phyloP scores from a whole-genome alignment of 2,329 filamentous ascomycete species.

The Pseudocercospora fuligena region DNA sequence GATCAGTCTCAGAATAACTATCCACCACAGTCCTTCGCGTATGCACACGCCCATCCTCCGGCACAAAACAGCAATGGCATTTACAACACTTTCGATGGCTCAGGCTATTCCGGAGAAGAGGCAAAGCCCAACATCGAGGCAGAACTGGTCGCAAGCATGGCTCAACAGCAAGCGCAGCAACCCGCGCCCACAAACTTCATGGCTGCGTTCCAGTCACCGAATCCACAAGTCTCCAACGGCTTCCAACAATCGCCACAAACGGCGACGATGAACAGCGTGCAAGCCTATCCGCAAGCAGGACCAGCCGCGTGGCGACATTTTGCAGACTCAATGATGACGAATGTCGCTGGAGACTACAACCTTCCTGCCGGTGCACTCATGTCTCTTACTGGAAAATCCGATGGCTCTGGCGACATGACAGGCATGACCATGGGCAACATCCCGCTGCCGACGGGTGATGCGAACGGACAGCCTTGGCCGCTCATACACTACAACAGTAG shows the following conservation, averaged over 20 bases:
- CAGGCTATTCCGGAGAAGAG: constrained; percentile 24
- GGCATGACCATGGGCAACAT: constrained; percentile 29
- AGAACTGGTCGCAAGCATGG: constrained; percentile 27
- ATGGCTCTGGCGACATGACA: constrained; percentile 16
- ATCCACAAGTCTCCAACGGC: constrained; percentile 16
- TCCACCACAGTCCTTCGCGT: constrained; percentile 20
- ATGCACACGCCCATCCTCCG: constrained; percentile 16
- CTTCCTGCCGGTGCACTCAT: constrained; percentile 23
- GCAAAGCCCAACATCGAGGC: constrained; percentile 33
- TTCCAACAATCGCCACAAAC: constrained; percentile 19
- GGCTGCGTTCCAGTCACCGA: constrained; percentile 28
- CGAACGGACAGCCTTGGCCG: constrained; percentile 32
- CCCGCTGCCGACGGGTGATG: constrained; percentile 29
- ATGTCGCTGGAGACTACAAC: constrained; percentile 27
- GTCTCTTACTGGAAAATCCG: constrained; percentile 23
- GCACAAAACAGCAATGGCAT: constrained; percentile 18
- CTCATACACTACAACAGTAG: constrained; percentile 28
- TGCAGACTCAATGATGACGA: constrained; percentile 36
- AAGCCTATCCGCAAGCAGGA: constrained; percentile 27
- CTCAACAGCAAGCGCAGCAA: constrained; percentile 23
- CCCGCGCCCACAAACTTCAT: constrained; percentile 26
- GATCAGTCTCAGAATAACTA: constrained; percentile 26
- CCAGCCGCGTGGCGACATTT: constrained; percentile 41
- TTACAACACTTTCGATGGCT: constrained; percentile 24
- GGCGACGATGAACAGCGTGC: constrained; percentile 20